Conservation (phyloP, 805 yeast species). For the Cyberlindnera euphorbiiphila region DNA sequence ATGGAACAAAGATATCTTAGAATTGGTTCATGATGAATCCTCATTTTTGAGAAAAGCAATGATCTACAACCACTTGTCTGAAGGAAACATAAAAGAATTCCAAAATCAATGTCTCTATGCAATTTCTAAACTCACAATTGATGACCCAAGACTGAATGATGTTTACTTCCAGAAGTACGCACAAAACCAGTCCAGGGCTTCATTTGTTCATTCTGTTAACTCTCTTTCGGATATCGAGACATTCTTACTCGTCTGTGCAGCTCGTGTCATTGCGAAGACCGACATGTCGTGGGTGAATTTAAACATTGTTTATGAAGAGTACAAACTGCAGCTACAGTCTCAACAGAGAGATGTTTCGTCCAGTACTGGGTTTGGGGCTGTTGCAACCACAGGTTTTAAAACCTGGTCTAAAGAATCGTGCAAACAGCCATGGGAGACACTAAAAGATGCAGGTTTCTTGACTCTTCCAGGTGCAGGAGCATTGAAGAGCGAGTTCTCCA, state of each 20-base stretch:
- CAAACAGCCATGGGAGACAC: constrained; percentile 69
- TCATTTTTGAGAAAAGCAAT: constrained; percentile 36
- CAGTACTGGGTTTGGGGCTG: constrained; percentile 23
- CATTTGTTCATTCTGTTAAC: constrained; percentile 25
- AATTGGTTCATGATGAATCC: constrained; percentile 28
- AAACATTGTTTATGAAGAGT: constrained; percentile 75
- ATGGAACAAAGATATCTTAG: constrained; percentile 44
- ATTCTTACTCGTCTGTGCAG: constrained; percentile 67
- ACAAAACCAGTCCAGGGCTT: constrained; percentile 28
- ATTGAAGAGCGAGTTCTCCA: constrained; percentile 14
- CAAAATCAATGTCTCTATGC: constrained; percentile 42
- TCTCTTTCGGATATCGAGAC: constrained; percentile 69
- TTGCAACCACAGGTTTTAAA: constrained; percentile 38
- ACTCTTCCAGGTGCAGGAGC: constrained; percentile 15
- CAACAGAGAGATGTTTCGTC: constrained; percentile 36
- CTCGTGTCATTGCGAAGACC: constrained; percentile 61
- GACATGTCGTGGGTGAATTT: constrained; percentile 64
- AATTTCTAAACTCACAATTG: constrained; percentile 31
- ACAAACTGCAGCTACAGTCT: constrained; percentile 46
- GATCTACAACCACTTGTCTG: constrained; percentile 50
- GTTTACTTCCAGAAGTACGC: constrained; percentile 26
- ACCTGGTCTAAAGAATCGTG: constrained; percentile 60
- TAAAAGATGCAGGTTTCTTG: constrained; percentile 31
- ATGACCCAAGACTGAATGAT: constrained; percentile 27
- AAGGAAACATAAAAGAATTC: constrained; percentile 53